Evolutionary conservation across 1,284 basidiomycete genomes (phyloP).

Genomic region (Heliocybe sulcata): DNA sequence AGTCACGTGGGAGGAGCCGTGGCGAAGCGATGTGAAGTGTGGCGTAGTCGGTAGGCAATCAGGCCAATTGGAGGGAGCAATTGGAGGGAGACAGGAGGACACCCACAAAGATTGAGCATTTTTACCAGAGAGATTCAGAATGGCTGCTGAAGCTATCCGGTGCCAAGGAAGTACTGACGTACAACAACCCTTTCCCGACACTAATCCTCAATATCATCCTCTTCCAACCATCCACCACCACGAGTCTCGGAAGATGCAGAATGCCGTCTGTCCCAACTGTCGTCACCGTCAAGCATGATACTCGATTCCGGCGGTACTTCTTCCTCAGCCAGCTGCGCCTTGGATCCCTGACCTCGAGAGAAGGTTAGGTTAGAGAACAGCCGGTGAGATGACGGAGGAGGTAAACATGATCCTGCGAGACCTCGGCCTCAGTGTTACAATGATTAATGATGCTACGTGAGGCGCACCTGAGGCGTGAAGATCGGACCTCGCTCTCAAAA

Average conservation of each 20-base stretch:
- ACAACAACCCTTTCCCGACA: no score
- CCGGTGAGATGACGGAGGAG: conserved; percentile 39
- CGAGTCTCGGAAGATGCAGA: background rate
- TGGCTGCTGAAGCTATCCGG: no score
- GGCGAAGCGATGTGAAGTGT: no score
- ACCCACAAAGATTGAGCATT: background rate
- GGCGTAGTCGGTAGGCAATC: no score
- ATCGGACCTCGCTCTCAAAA: conserved; percentile 38
- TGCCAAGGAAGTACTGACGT: no score
- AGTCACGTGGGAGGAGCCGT: no score
- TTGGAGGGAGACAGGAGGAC: no score
- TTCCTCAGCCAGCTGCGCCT: conserved; percentile 31
- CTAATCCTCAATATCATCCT: conserved; percentile 63
- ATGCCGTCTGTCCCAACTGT: conserved; percentile 3
- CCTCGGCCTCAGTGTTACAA: background rate
- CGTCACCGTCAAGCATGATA: conserved; percentile 1
- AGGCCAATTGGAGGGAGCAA: background rate
- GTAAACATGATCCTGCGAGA: conserved; percentile 6
- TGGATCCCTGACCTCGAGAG: conserved; percentile 20
- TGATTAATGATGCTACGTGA: background rate
- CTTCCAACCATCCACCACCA: conserved; percentile 52
- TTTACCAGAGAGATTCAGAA: background rate
- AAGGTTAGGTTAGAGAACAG: conserved; percentile 49
- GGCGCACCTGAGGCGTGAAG: background rate
- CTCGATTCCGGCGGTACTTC: conserved; percentile 7